Base-by-base conservation (phyloP, 768 basidiomycete genomes). In the Amanita muscaria region DNA sequence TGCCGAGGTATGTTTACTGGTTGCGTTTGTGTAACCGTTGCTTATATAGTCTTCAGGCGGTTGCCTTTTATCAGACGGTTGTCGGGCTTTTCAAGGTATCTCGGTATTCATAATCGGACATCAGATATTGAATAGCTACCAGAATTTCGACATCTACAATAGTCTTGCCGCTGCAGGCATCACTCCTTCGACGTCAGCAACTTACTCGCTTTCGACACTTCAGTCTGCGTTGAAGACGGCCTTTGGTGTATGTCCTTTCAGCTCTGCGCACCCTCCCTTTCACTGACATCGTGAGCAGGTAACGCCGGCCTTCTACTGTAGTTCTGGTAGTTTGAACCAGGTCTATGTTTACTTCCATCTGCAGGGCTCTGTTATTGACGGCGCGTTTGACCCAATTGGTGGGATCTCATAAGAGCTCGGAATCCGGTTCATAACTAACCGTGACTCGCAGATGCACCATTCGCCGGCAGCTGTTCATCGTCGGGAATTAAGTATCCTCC, bases 11-110 rank as follows among this genome's bases (percentile, higher is more conserved):
- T 16, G 25, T 21, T 2, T 4, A 8, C 3, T 15, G 15, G 21
- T 10, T 8, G 4, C 19, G 35, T 29, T 12, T 29, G 18, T 29
- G 14, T 12, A 9, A 29, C 16, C 34, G n/a, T 29, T 31, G n/a
- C 16, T 29, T 3, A 30, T 25, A 29, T 11, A 15, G 12, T 11
- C 23, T 27, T 7, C 27, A 45, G 44, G 44, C 44, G 11, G 44
- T 45, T 19, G 44, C 44, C 8, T 45, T 45, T 25, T 45, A 36
- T 14, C 22, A 38, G 37, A 45, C 44, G n/a, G 44, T 45, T 9
- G 44, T 38, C 16, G n/a, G 36, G 18, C 36, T 45, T 4, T 45
- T 45, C 36, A 22, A 45, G 19, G 44, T 23, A 38, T 5, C 15
- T 34, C 32, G 10, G 16, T 6, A 18, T 19, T 16, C 27, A 29